Base-by-base conservation (phyloP, 768 basidiomycete species). In the Suillus tomentosus region DNA sequence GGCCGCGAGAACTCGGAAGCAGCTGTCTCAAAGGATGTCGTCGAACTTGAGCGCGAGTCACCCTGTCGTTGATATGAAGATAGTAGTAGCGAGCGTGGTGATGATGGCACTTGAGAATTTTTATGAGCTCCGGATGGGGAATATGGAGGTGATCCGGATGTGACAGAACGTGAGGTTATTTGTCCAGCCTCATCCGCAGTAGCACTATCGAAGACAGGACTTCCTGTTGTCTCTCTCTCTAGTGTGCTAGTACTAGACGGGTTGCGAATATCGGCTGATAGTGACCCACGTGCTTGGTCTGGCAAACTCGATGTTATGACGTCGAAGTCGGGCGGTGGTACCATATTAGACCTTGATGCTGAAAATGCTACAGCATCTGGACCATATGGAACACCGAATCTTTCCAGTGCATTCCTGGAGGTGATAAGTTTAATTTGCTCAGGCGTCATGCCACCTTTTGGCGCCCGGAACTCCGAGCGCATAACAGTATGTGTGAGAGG, bases 321-420 rank as follows among this genome's bases (percentile, higher is more conserved):
- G 22, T 86, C 83, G 70, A 88, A 88, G 56, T 80, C 85, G 17
- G 87, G 79, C 4, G 81, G 87, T 1, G 84, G 85, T 19, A 76
- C 74, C 69, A 84, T 69, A 43, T 79, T 75, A 37, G 77, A 76
- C 56, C 80, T 77, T 47, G 83, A 85, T 27, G 80, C 68, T 15
- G 84, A 83, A 70, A 80, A 90, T 39, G 87, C 87, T 36, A 89
- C 79, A 4, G 91, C 92, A 69, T 88, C 91, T 13, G 83, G 75
- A 0, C 92, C 91, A 68, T 91, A 94, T 24, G 92, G 92, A 62
- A 89, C 78, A 1, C 89, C 90, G 68, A 92, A 94, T 64, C 83
- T 80, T 43, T 82, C 85, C 64, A 93, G 80, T 3, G 81, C 80
- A 68, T 92, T 89, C 53, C 87, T 76, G 1, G 85, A 87, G 50